Conservation (phyloP, 2,329 filamentous ascomycete species). For the Fusarium palustre region DNA sequence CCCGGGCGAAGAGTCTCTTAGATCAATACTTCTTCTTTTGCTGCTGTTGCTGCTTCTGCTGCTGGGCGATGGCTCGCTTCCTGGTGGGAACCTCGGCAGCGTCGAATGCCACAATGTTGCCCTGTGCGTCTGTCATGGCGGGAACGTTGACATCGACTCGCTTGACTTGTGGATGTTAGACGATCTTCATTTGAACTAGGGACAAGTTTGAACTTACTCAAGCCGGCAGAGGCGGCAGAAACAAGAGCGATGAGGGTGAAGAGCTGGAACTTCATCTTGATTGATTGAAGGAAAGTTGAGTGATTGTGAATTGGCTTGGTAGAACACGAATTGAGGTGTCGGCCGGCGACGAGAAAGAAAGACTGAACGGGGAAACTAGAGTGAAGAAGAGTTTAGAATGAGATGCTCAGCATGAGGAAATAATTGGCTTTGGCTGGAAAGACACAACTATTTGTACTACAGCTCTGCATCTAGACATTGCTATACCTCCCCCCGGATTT, state of each 20-base stretch:
- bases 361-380: constrained; percentile 15
- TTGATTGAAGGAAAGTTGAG: constrained; percentile 21
- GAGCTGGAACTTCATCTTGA: constrained; percentile 67
- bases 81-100: constrained; percentile 55
- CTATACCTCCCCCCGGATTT: not conserved
- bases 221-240: constrained; percentile 59
- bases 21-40: constrained; percentile 17
- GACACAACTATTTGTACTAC: constrained; percentile 30
- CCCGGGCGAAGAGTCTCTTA: not conserved
- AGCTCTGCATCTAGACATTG: not conserved
- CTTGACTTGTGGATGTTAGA: constrained; percentile 30
- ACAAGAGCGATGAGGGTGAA: constrained; percentile 61
- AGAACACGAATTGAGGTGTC: constrained; percentile 53
- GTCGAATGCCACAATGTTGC: constrained; percentile 61
- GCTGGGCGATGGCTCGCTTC: constrained; percentile 13
- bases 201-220: constrained; percentile 41
- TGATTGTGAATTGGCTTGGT: constrained; percentile 24
- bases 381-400: constrained; percentile 7
- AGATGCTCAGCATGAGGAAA: constrained; percentile 16
- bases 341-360: constrained; percentile 62
- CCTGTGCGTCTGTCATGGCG: constrained; percentile 61
- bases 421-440: not conserved
- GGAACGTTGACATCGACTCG: constrained; percentile 51
- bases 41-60: constrained; percentile 16
- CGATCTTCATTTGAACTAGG: not conserved